Conservation (phyloP, 371 early-diverging fungal species). For the Lichtheimia ornata region DNA sequence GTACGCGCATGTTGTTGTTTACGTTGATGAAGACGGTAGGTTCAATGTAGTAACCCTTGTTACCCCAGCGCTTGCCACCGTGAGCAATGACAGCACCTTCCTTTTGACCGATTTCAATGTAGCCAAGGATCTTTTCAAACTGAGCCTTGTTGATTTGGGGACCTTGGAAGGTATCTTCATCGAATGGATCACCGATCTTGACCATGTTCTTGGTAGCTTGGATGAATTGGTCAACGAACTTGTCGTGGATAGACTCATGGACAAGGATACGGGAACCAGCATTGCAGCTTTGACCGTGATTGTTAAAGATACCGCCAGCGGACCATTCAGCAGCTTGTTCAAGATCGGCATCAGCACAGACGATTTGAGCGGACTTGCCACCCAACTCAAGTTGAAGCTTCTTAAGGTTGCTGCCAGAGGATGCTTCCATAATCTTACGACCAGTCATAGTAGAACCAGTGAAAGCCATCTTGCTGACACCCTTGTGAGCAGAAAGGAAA, state of each 20-base stretch:
- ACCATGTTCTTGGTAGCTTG: constrained; percentile 56
- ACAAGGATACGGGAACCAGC: constrained; percentile 86
- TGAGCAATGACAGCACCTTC: constrained; percentile 61
- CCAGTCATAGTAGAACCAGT: constrained; percentile 79
- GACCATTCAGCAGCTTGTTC: constrained; percentile 75
- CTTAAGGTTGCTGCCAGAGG: constrained; percentile 73
- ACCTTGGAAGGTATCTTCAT: constrained; percentile 64
- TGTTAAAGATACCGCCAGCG: constrained; percentile 73
- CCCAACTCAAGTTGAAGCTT: constrained; percentile 86
- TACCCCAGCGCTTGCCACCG: constrained; percentile 73
- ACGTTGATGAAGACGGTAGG: constrained; percentile 82
- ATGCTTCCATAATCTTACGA: constrained; percentile 67
- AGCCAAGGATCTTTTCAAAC: constrained; percentile 70
- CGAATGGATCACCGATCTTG: constrained; percentile 64
- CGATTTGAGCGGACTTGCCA: constrained; percentile 88
- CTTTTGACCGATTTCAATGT: constrained; percentile 60
- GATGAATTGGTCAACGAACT: constrained; percentile 69
- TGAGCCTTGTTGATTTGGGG: constrained; percentile 78
- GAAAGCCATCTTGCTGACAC: constrained; percentile 44
- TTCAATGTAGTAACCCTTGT: constrained; percentile 75
- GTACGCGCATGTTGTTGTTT: constrained; percentile 58
- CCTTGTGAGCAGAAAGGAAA: constrained; percentile 25
- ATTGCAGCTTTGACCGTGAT: constrained; percentile 89
- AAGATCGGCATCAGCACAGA: constrained; percentile 84
- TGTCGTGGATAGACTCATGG: constrained; percentile 76